Conservation (phyloP, 352 stramenopile genomes). For the Vaucheria bursata region DNA sequence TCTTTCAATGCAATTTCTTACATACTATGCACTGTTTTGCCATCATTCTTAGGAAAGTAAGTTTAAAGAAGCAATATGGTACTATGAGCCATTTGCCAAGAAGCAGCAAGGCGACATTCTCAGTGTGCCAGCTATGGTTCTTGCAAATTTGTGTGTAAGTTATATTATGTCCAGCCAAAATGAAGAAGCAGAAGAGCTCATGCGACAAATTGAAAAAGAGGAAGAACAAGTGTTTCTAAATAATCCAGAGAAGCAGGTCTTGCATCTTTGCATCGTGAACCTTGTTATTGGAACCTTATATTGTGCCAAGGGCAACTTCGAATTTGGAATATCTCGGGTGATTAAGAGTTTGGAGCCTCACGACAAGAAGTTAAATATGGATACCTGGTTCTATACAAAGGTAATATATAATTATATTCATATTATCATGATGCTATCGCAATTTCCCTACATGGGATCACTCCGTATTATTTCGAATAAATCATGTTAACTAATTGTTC, state of each 20-base stretch:
- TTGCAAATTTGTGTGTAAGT: conserved; percentile 92
- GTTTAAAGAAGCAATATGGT: conserved; percentile 60
- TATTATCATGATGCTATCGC: too few species aligned
- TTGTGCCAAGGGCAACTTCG: conserved; percentile 91
- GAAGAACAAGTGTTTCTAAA: conserved; percentile 69
- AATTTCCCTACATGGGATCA: too few species aligned
- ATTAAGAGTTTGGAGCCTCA: conserved; percentile 88
- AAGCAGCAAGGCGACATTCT: conserved; percentile 64
- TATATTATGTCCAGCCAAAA: conserved; percentile 96
- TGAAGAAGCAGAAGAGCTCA: conserved; percentile 83
- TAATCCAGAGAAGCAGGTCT: conserved; percentile 70
- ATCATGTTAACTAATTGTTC: too few species aligned
- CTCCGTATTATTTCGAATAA: too few species aligned
- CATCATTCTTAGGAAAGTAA: conserved; percentile 24
- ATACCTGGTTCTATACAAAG: conserved; percentile 71
- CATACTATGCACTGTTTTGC: too few species aligned
- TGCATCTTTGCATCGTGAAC: conserved; percentile 93
- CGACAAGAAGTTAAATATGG: conserved; percentile 82
- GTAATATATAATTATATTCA: too few species aligned
- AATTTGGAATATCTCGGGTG: conserved; percentile 87
- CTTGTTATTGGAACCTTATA: conserved; percentile 94
- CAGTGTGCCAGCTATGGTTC: conserved; percentile 83
- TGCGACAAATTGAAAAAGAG: conserved; percentile 84
- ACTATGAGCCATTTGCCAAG: conserved; percentile 91
- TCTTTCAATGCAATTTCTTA: too few species aligned